Conservation (phyloP, 225 moss, liverwort and hornwort genomes). For the Thuidium tamariscinum region DNA sequence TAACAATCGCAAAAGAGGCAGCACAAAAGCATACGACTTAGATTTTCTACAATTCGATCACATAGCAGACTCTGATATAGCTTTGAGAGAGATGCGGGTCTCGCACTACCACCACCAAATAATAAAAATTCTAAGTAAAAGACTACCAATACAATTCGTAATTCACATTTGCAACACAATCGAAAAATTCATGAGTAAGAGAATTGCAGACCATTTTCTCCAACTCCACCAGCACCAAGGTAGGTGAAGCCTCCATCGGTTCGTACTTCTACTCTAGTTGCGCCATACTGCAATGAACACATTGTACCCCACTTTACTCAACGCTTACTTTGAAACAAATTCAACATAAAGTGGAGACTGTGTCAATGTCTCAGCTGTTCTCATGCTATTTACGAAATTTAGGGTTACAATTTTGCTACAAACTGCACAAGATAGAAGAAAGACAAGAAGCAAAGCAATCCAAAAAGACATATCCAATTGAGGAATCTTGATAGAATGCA, state of each 20-base stretch:
- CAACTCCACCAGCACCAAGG: constrained; percentile 53
- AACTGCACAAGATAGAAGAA: not conserved
- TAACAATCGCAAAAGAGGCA: not conserved
- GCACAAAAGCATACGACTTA: not conserved
- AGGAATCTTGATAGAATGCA: not conserved
- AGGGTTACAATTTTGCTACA: not conserved
- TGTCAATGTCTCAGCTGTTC: not conserved
- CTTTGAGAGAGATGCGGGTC: not conserved
- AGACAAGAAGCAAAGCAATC: not conserved
- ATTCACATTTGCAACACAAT: not conserved
- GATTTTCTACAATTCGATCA: not conserved
- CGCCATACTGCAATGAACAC: constrained; percentile 54
- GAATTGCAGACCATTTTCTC: constrained; percentile 40
- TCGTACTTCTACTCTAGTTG: constrained; percentile 87
- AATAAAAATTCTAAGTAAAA: not conserved
- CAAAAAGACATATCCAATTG: not conserved
- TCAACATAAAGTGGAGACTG: not conserved
- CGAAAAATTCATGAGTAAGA: not conserved
- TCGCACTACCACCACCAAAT: not conserved
- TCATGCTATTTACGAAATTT: not conserved
- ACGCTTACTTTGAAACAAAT: not conserved
- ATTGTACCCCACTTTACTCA: not conserved
- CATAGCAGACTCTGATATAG: not conserved
- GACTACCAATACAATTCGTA: not conserved
- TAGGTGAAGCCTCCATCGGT: constrained; percentile 86